Evolutionary conservation across 2,329 filamentous ascomycete species (phyloP).

Genomic region (Lasiodiplodia gonubiensis): DNA sequence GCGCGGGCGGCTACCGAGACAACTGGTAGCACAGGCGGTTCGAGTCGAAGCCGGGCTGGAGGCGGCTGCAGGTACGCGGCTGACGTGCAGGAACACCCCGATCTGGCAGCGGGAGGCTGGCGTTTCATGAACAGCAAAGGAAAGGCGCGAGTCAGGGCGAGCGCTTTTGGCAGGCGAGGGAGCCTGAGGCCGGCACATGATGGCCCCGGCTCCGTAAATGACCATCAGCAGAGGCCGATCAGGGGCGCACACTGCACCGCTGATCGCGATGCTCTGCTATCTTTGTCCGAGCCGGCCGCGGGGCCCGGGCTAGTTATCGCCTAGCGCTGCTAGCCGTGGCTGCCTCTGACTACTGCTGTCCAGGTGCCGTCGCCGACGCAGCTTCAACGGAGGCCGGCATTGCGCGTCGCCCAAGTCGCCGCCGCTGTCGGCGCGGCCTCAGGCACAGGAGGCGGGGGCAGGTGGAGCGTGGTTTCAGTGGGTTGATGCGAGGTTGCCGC

Average conservation of each 20-base stretch:
- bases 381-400: background rate
- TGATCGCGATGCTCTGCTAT: slow-evolving; percentile 16
- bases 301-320: background rate
- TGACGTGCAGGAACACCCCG: slow-evolving; percentile 17
- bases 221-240: slow-evolving; percentile 23
- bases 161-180: slow-evolving; percentile 9
- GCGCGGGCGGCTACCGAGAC: background rate
- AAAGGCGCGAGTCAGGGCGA: background rate
- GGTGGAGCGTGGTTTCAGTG: slow-evolving; percentile 23
- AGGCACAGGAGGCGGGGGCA: background rate
- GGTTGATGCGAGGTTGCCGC: slow-evolving; percentile 13
- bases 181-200: background rate
- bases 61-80: slow-evolving; percentile 19
- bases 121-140: slow-evolving; percentile 14
- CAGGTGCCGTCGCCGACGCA: background rate
- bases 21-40: slow-evolving; percentile 9
- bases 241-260: slow-evolving; percentile 21
- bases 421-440: background rate
- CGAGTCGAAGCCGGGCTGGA: background rate
- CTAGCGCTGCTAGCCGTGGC: background rate
- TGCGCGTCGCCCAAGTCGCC: background rate
- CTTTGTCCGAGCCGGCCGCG: slow-evolving; percentile 2
- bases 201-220: slow-evolving; percentile 20
- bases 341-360: slow-evolving; percentile 3
- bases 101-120: slow-evolving; percentile 19